A percentile compares a stretch with the other conserved stretches of the same genome.
Evolutionary conservation across 2,329 filamentous ascomycete species (phyloP).

Genomic region (Aspergillus hortae): DNA sequence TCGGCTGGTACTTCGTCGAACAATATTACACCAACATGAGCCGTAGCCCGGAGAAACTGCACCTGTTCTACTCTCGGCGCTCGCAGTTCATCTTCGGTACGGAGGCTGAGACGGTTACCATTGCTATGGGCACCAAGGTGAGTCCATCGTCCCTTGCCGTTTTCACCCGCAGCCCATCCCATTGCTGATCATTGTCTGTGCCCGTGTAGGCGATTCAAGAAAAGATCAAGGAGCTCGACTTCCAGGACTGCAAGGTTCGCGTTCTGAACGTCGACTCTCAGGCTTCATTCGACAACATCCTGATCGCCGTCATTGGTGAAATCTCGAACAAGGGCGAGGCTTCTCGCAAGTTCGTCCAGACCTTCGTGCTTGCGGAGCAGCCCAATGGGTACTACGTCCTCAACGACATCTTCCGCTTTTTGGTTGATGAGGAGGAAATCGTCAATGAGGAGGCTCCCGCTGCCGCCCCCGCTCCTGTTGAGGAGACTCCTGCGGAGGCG

Average conservation of each 20-base stretch:
- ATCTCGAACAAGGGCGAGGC: conserved; percentile 90
- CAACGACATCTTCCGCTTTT: conserved; percentile 96
- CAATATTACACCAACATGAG: conserved; percentile 98
- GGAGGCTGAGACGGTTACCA: conserved; percentile 82
- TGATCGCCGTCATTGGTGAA: conserved; percentile 97
- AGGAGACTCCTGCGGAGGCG: conserved; percentile 44
- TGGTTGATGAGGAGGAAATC: conserved; percentile 69
- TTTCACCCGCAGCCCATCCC: neutral
- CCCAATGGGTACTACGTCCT: conserved; percentile 96
- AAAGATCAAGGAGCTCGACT: conserved; percentile 86
- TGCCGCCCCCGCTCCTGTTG: conserved; percentile 40
- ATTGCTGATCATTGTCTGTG: neutral
- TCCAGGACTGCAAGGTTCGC: conserved; percentile 97
- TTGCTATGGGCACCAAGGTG: conserved; percentile 85
- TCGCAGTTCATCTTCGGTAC: conserved; percentile 92
- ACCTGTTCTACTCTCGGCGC: conserved; percentile 92
- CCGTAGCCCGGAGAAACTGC: conserved; percentile 89
- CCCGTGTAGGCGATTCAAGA: conserved; percentile 71
- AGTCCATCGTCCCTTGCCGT: conserved; percentile 32
- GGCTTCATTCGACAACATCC: conserved; percentile 85
- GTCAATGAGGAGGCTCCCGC: conserved; percentile 39
- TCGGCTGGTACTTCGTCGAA: conserved; percentile 99
- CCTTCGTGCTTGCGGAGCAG: conserved; percentile 93
- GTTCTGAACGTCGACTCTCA: conserved; percentile 98
- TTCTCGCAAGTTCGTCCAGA: conserved; percentile 95